phyloP scores from a whole-genome alignment of 169 alveolate genomes.

The Cryptosporidium sp. region DNA sequence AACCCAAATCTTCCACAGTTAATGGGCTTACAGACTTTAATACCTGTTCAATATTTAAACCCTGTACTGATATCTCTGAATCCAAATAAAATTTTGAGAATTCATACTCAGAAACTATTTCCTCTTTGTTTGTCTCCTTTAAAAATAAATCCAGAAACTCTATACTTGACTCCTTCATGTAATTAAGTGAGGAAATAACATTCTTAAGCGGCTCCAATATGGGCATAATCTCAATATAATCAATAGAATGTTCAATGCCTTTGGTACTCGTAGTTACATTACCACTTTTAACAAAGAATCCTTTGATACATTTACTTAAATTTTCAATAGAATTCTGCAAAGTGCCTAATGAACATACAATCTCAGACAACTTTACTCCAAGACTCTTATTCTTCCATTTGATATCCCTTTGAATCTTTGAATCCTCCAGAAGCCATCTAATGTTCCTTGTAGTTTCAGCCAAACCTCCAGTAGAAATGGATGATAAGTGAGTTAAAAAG shows the following conservation, averaged over 20 bases:
- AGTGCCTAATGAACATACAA: constrained; percentile 40
- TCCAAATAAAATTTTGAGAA: constrained; percentile 13
- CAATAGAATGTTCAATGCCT: constrained; percentile 53
- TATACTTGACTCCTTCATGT: constrained; percentile 1
- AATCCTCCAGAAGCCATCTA: constrained; percentile 63
- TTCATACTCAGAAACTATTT: neutral
- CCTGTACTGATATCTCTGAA: constrained; percentile 12
- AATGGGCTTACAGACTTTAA: neutral
- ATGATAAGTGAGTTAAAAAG: constrained; percentile 22
- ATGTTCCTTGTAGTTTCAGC: constrained; percentile 29
- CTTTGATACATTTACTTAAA: constrained; percentile 9
- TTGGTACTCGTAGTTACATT: constrained; percentile 32
- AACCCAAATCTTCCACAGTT: neutral
- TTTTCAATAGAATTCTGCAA: constrained; percentile 8
- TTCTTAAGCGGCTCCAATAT: constrained; percentile 10
- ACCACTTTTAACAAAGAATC: constrained; percentile 9
- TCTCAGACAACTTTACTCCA: constrained; percentile 21
- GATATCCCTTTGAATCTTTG: constrained; percentile 22
- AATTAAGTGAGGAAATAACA: constrained; percentile 15
- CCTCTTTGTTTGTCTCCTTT: neutral
- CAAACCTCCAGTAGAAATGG: constrained; percentile 45
- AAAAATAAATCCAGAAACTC: constrained; percentile 21
- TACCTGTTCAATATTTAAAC: constrained; percentile 17
- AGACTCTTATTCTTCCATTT: constrained; percentile 10
- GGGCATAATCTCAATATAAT: constrained; percentile 56